Evolutionary conservation across 257 asterid species (phyloP), one percentile per base, ranked within the genome.

Genomic region (Ilex asprella): DNA sequence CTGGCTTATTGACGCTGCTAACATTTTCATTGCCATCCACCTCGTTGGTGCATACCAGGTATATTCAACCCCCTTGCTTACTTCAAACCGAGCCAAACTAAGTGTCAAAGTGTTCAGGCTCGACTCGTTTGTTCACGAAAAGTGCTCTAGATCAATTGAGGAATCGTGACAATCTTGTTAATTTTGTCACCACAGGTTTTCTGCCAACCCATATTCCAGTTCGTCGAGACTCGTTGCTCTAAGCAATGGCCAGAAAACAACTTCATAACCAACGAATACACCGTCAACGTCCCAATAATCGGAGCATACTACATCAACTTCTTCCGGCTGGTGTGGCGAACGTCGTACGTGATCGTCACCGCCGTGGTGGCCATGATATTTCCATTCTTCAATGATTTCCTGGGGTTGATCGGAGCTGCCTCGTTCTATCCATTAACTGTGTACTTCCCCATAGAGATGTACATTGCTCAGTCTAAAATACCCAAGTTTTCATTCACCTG

Each of bases 21-120:
- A 84, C 14, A 60, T 77, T 11, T 79, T 86, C 84, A 84, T 84
- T 10, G 87, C 82, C 44, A 13, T 84, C 60, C 91, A 79, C 69
- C 78, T 84, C 41, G 31, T 84, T 6, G 91, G 87, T 2, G 91
- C 91, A 55, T 84, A 84, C 63, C 91, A 84, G 84, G 87, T 78
- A 76, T 27, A 60, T 27, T 10, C 27, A 21, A 21, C 1, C 1
- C 27, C 27, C 27, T 21, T 21, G 27, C 27, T 21, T 21, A 21
- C 27, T 21, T 21, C 27, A 1, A 21, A 21, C 27, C 27, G 27
- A 21, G 27, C 27, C 27, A 21, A 21, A 21, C 27, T 21, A 1
- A 21, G 27, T 21, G 1, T 21, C 27, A 21, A 21, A 21, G 1
- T 21, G 27, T 21, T 21, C 27, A 21, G 1, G 27, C 1, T 21